Conservation (phyloP, 208 protist genomes). For the Balamuthia mandrillaris region DNA sequence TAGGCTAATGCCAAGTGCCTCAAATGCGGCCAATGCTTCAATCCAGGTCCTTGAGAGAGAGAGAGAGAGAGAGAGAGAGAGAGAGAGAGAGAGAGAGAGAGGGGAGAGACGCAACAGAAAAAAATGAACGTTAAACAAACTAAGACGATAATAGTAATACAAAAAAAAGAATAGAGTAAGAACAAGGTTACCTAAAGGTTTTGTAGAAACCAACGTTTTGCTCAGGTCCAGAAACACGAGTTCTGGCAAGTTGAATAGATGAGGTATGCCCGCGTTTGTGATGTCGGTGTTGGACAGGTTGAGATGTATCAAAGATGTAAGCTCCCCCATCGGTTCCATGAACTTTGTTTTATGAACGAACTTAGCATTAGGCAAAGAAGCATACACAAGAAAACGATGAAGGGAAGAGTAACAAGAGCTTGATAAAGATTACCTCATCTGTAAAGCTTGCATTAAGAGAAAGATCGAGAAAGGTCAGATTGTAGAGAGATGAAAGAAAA, state of each 20-base stretch:
- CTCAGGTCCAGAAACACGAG: neutral
- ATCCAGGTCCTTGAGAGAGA: neutral
- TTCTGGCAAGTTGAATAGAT: neutral
- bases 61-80: too few species aligned
- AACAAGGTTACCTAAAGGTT: too few species aligned
- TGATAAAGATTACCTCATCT: slow-evolving; percentile 1
- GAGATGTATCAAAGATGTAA: slow-evolving; percentile 20
- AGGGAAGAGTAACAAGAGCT: neutral
- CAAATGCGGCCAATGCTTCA: neutral
- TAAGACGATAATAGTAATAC: too few species aligned
- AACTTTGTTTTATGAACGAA: neutral
- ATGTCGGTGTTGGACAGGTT: slow-evolving; percentile 31
- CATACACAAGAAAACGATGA: neutral
- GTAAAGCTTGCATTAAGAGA: slow-evolving; percentile 20
- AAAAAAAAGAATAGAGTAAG: too few species aligned
- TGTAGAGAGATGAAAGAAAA: neutral
- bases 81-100: too few species aligned
- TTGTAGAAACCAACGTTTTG: too few species aligned
- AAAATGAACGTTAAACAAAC: too few species aligned
- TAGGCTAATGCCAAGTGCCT: neutral
- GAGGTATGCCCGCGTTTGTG: neutral
- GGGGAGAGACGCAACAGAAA: too few species aligned
- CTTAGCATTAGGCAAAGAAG: neutral
- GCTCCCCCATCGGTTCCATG: neutral
- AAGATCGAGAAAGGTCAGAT: neutral